phyloP scores from a whole-genome alignment of 192 early-diverging fungal species.

The Coemansia aciculifera region DNA sequence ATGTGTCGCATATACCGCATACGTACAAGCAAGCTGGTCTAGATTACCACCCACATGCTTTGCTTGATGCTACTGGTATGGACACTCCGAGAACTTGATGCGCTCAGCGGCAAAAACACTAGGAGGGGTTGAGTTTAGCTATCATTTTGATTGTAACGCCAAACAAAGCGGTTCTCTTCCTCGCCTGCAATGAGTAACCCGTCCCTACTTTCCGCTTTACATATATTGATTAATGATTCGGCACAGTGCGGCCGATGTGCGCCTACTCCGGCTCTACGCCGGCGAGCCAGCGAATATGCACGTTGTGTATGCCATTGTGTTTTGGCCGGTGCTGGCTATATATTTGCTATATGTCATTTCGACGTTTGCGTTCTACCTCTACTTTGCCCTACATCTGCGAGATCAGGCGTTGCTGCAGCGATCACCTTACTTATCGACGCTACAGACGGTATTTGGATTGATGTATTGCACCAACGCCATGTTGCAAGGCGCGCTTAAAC shows the following conservation, averaged over 20 bases:
- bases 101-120: background rate
- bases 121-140: background rate
- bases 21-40: background rate
- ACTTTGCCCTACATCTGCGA: background rate
- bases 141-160: background rate
- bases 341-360: slow-evolving; percentile 8
- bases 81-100: background rate
- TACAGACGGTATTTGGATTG: slow-evolving; percentile 19
- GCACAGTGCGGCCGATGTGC: background rate
- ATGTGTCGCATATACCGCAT: background rate
- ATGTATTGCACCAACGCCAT: slow-evolving; percentile 21
- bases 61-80: background rate
- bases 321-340: slow-evolving; percentile 18
- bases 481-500: slow-evolving; percentile 7
- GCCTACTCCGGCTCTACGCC: background rate
- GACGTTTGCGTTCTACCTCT: slow-evolving; percentile 18
- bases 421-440: slow-evolving; percentile 13
- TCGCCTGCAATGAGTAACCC: background rate
- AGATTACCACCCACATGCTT: background rate
- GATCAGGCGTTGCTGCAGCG: slow-evolving; percentile 27
- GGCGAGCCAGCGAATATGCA: background rate
- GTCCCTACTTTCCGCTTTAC: background rate
- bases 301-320: slow-evolving; percentile 14
- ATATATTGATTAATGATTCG: background rate
- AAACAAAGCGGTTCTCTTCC: background rate